These are phyloP conservation scores for Cyclocybe cylindracea DNA, from an alignment of 768 basidiomycete species.

Conservation along the genomic window DNA sequence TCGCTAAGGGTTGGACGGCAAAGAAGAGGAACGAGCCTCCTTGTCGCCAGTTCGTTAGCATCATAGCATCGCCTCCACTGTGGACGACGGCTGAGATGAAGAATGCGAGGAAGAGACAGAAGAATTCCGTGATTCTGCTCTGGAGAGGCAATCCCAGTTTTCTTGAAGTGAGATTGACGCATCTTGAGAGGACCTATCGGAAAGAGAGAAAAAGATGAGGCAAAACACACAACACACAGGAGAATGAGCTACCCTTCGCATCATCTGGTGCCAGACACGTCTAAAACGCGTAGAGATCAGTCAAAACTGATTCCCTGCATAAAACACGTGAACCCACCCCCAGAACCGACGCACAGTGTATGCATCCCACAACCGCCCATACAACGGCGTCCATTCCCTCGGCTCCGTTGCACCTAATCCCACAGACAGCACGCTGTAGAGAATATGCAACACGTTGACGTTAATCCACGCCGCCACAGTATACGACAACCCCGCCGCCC, in stretches of 20 bases:
- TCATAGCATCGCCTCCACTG: no score
- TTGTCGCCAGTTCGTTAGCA: no score
- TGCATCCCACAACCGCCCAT: conserved; percentile 30
- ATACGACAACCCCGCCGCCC: conserved; percentile 11
- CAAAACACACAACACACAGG: no score
- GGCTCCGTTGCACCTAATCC: conserved; percentile 24
- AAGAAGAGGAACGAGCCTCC: no score
- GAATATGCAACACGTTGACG: not conserved
- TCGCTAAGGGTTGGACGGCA: no score
- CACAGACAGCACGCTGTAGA: conserved; percentile 19
- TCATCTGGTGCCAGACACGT: conserved; percentile 37
- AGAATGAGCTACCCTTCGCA: conserved; percentile 25
- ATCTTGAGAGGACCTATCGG: no score
- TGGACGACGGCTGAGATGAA: no score
- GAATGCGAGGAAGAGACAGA: no score
- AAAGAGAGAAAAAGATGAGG: no score
- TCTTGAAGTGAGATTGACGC: no score
- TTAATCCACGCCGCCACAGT: conserved; percentile 3
- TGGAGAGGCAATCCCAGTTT: no score
- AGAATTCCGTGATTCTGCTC: no score
- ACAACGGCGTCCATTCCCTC: conserved; percentile 36
- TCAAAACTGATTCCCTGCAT: not conserved
- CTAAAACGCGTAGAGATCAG: conserved; percentile 5
- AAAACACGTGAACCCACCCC: conserved; percentile 31
- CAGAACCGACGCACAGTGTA: conserved; percentile 40